A percentile compares a stretch with the other conserved stretches of the same genome.
phyloP scores from a whole-genome alignment of 139 green algal species.

The Chlorella sp. region DNA sequence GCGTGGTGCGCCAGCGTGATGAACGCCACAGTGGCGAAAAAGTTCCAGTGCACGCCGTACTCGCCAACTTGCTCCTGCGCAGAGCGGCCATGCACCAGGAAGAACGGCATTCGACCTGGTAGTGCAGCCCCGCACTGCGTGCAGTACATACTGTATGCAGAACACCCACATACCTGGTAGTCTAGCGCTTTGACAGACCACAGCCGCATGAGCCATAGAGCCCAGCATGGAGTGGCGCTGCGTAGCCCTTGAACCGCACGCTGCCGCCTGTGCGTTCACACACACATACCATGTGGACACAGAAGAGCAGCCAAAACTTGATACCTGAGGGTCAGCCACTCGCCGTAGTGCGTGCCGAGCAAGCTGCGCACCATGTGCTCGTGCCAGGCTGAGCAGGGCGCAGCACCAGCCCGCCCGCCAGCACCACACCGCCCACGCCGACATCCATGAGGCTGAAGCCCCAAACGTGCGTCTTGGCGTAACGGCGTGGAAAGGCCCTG shows the following conservation, averaged over 20 bases:
- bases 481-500: slow-evolving; percentile 62
- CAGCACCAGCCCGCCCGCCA: slow-evolving; percentile 45
- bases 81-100: background rate
- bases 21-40: slow-evolving; percentile 87
- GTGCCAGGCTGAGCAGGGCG: too few relatives aligned
- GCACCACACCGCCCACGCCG: slow-evolving; percentile 78
- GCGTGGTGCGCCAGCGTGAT: too few relatives aligned
- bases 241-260: too few relatives aligned
- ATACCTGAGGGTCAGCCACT: too few relatives aligned
- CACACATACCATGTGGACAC: too few relatives aligned
- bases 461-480: slow-evolving; percentile 71
- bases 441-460: slow-evolving; percentile 86
- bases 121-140: too few relatives aligned
- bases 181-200: slow-evolving; percentile 33
- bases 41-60: slow-evolving; percentile 96
- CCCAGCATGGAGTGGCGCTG: slow-evolving; percentile 19
- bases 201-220: slow-evolving; percentile 44
- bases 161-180: slow-evolving; percentile 59
- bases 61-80: slow-evolving; percentile 66
- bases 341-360: too few relatives aligned
- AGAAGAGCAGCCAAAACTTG: too few relatives aligned
- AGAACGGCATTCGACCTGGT: too few relatives aligned
- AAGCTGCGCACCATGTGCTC: too few relatives aligned
- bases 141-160: too few relatives aligned
- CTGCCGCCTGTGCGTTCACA: too few relatives aligned